phyloP scores from a whole-genome alignment of 164 flowering plant genomes.

The Berberis thunbergii region DNA sequence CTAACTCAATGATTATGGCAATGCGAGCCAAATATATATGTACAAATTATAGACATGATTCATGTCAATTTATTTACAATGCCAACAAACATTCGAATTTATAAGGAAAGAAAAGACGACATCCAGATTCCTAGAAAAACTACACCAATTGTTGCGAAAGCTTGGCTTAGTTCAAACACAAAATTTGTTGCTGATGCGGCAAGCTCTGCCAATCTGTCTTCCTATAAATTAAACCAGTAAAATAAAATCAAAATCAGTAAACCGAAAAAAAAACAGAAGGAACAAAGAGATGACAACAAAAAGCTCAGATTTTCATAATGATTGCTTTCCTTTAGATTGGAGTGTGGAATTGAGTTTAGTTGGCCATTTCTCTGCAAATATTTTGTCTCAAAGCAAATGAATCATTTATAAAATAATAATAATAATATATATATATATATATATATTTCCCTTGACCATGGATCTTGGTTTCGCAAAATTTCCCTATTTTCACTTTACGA shows the following conservation, averaged over 20 bases:
- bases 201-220: constrained; percentile 72
- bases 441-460: no score
- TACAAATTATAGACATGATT: neutral
- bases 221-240: constrained; percentile 27
- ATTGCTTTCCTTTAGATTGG: neutral
- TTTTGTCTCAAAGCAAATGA: neutral
- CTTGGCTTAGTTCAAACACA: constrained; percentile 59
- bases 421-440: neutral
- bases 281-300: neutral
- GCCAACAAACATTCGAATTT: constrained; percentile 7
- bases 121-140: constrained; percentile 89
- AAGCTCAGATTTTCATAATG: neutral
- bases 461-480: no score
- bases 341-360: neutral
- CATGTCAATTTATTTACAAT: constrained; percentile 23
- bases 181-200: constrained; percentile 46
- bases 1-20: neutral
- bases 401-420: neutral
- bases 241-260: neutral
- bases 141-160: constrained; percentile 64
- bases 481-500: no score
- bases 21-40: neutral
- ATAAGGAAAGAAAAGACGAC: constrained; percentile 43
- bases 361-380: no score
- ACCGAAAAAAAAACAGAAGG: neutral